phyloP scores from a whole-genome alignment of 352 stramenopile genomes.

The Globisporangium emineosum region DNA sequence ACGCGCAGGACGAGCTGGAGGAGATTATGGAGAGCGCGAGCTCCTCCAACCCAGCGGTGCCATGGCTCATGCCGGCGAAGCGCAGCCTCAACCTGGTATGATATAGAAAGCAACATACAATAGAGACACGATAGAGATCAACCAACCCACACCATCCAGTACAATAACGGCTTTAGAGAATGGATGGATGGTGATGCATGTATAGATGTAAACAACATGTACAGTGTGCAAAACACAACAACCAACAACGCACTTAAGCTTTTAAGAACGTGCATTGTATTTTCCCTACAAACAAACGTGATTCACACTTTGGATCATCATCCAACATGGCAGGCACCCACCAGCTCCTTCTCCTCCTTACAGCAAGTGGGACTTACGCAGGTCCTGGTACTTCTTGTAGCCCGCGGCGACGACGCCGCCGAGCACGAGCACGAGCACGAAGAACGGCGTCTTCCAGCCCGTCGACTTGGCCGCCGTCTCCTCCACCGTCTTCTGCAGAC shows the following conservation, averaged over 20 bases:
- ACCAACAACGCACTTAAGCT: not conserved
- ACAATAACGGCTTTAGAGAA: not conserved
- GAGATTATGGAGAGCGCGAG: constrained; percentile 5
- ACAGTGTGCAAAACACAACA: constrained; percentile 3
- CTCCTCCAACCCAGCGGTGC: not conserved
- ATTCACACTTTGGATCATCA: not conserved
- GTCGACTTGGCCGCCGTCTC: constrained; percentile 66
- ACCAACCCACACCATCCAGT: not conserved
- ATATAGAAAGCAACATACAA: constrained; percentile 4
- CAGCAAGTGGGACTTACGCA: constrained; percentile 86
- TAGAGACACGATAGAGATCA: constrained; percentile 3
- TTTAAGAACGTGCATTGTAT: not conserved
- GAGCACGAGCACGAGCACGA: constrained; percentile 71
- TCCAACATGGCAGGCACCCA: not conserved
- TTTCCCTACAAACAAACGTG: not conserved
- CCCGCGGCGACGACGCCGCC: constrained; percentile 46
- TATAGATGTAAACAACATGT: constrained; percentile 4
- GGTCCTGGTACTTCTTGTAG: constrained; percentile 89
- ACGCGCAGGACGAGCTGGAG: constrained; percentile 21
- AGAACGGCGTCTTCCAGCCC: constrained; percentile 83
- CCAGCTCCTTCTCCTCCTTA: constrained; percentile 23
- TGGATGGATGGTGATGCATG: not conserved
- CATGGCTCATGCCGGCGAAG: not conserved
- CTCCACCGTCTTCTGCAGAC: constrained; percentile 67
- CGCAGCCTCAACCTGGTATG: constrained; percentile 11